Conservation (phyloP, 2,329 filamentous ascomycete genomes). For the Penicillium sp. region DNA sequence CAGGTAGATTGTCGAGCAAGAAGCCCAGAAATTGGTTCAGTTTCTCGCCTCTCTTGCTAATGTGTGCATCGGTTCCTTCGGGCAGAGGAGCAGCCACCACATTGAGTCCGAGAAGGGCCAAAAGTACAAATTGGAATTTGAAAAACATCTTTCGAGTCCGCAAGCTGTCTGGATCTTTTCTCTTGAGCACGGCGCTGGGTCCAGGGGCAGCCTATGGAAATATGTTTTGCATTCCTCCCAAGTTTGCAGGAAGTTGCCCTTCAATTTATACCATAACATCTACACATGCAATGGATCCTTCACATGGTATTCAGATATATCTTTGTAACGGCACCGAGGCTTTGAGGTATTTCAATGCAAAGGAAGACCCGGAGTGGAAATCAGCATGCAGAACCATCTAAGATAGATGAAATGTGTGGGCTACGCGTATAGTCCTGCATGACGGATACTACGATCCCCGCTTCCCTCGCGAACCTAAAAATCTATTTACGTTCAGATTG, state of each 20-base stretch:
- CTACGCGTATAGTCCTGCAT: not conserved
- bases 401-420: not conserved
- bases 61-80: not conserved
- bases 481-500: not conserved
- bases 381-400: not conserved
- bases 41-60: not conserved
- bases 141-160: not conserved
- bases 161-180: not conserved
- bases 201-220: not conserved
- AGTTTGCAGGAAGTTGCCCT: not conserved
- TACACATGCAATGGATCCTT: not conserved
- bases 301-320: not conserved
- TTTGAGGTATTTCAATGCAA: not conserved
- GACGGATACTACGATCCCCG: conserved; percentile 6
- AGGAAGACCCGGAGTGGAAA: not conserved
- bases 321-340: not conserved
- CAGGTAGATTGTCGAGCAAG: conserved; percentile 13
- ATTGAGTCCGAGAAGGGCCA: not conserved
- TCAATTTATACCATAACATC: not conserved
- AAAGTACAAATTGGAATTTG: not conserved
- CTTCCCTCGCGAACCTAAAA: conserved; percentile 7
- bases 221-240: not conserved
- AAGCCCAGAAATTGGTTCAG: conserved; percentile 15
- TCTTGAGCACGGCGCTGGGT: not conserved
- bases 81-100: not conserved